A percentile compares a stretch with the other conserved stretches of the same genome.
phyloP scores from a whole-genome alignment of 2,329 filamentous ascomycete genomes.

The Grosmannia serpens region DNA sequence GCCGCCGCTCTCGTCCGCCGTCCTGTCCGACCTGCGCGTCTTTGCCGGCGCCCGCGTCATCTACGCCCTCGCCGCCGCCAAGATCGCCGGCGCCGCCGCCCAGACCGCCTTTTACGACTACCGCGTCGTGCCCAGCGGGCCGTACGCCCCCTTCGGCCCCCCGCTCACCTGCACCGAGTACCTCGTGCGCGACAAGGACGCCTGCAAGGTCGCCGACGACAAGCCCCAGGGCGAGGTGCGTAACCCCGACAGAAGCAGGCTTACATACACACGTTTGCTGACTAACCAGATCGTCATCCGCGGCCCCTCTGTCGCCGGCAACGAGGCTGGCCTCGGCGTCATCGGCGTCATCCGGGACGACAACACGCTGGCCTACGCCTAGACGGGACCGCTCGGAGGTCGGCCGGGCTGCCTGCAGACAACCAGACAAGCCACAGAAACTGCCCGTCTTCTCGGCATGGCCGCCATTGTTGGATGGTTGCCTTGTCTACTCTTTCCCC shows the following conservation, averaged over 20 bases:
- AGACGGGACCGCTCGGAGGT: too few relatives aligned
- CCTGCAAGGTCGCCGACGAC: conserved; percentile 52
- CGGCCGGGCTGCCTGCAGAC: too few relatives aligned
- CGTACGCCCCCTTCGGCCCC: conserved; percentile 62
- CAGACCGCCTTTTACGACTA: conserved; percentile 52
- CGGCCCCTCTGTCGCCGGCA: conserved; percentile 63
- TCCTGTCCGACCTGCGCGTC: conserved; percentile 70
- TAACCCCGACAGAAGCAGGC: not conserved
- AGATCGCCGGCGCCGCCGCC: conserved; percentile 78
- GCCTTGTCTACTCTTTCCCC: not conserved
- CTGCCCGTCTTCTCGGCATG: too few relatives aligned
- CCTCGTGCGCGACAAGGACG: conserved; percentile 51
- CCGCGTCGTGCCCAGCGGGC: conserved; percentile 23
- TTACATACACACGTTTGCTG: not conserved
- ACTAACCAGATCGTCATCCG: conserved; percentile 50
- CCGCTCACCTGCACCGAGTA: conserved; percentile 74
- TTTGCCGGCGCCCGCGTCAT: conserved; percentile 70
- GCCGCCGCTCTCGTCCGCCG: conserved; percentile 53
- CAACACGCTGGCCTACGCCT: conserved; percentile 55
- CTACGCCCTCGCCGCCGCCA: conserved; percentile 71
- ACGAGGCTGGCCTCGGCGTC: conserved; percentile 51
- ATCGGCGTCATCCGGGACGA: conserved; percentile 57
- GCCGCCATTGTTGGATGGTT: not conserved
- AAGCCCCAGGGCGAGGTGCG: conserved; percentile 52
- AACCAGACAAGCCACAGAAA: too few relatives aligned